A percentile compares a stretch with the other conserved stretches of the same genome.
phyloP scores from a whole-genome alignment of 768 basidiomycete species.

The Termitomyces sp. region DNA sequence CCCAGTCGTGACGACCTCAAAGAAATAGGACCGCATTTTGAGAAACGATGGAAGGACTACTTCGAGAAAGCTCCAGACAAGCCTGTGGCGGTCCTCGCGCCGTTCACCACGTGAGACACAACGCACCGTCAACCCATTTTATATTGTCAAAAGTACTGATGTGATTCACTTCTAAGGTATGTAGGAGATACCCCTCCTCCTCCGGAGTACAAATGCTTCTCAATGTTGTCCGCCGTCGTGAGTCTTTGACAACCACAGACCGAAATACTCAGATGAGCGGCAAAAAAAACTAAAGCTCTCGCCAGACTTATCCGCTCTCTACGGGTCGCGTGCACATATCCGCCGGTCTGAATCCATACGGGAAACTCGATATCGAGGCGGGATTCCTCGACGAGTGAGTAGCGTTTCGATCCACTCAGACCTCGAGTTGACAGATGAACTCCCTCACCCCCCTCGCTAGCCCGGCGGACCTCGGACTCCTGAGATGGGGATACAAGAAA shows the following conservation, averaged over 20 bases:
- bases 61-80: slow-evolving; percentile 54
- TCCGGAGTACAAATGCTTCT: slow-evolving; percentile 21
- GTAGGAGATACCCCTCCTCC: slow-evolving; percentile 8
- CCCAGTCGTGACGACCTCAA: slow-evolving; percentile 37
- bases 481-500: slow-evolving; percentile 53
- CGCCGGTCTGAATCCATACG: slow-evolving; percentile 33
- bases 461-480: slow-evolving; percentile 36
- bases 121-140: too few species aligned
- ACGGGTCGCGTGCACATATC: slow-evolving; percentile 44
- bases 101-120: slow-evolving; percentile 33
- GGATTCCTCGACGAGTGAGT: slow-evolving; percentile 40
- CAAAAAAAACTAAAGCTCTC: background rate
- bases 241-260: slow-evolving; percentile 17
- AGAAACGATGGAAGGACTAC: slow-evolving; percentile 42
- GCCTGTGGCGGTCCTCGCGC: slow-evolving; percentile 39
- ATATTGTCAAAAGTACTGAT: background rate
- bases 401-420: background rate
- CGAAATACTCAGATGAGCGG: background rate
- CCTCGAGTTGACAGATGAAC: background rate
- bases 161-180: slow-evolving; percentile 4
- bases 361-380: slow-evolving; percentile 38
- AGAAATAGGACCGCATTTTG: slow-evolving; percentile 43
- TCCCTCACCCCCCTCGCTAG: slow-evolving; percentile 14
- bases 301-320: slow-evolving; percentile 43
- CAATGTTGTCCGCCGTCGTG: slow-evolving; percentile 12